These are phyloP conservation scores for Russula sp. DNA, from an alignment of 768 basidiomycete species.

Conservation along the genomic window DNA sequence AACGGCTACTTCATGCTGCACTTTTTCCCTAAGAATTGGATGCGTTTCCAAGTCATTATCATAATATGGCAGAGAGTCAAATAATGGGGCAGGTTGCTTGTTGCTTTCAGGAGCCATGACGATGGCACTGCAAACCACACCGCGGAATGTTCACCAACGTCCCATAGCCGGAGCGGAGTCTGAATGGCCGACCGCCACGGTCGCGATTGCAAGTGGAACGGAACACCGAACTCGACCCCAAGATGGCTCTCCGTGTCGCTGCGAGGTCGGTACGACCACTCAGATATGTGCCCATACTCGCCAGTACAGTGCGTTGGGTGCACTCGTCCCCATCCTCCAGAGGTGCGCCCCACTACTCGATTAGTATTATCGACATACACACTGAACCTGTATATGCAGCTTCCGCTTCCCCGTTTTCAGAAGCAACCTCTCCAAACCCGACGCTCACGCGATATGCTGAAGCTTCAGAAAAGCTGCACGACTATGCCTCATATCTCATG, in stretches of 20 bases:
- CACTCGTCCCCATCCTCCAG: conserved; percentile 39
- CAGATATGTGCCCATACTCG: conserved; percentile 48
- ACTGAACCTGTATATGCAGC: conserved; percentile 39
- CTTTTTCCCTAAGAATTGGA: conserved; percentile 68
- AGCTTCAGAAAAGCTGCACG: conserved; percentile 77
- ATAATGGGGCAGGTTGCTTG: conserved; percentile 40
- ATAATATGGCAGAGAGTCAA: conserved; percentile 92
- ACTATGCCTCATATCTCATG: conserved; percentile 88
- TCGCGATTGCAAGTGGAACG: conserved; percentile 9
- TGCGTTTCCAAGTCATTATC: conserved; percentile 86
- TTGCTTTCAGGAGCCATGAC: conserved; percentile 10
- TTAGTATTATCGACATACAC: not conserved
- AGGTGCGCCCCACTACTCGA: conserved; percentile 41
- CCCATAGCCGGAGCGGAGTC: conserved; percentile 28
- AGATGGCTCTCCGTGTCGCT: conserved; percentile 48
- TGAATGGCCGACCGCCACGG: conserved; percentile 10
- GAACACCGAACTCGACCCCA: not conserved
- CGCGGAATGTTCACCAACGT: not conserved
- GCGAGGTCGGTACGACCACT: conserved; percentile 46
- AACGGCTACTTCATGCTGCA: conserved; percentile 72
- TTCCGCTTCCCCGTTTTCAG: conserved; percentile 77
- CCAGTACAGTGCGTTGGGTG: conserved; percentile 20
- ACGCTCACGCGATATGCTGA: conserved; percentile 67
- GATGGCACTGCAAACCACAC: not conserved
- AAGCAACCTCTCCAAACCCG: conserved; percentile 87